These are phyloP conservation scores for Ustilago vetiveriae DNA, from an alignment of 1,284 basidiomycete genomes.

Conservation along the genomic window DNA sequence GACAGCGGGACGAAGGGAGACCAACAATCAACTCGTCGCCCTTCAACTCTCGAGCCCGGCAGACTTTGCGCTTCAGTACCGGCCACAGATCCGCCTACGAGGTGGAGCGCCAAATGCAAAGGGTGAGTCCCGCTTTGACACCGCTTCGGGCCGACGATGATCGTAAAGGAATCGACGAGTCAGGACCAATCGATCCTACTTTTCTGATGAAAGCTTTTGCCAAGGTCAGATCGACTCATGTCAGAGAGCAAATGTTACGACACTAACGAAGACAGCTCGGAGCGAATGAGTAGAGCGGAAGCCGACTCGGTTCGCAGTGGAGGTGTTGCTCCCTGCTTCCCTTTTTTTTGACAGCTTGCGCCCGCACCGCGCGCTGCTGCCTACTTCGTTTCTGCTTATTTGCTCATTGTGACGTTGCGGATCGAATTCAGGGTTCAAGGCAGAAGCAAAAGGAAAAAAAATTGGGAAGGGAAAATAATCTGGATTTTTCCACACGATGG, in stretches of 20 bases:
- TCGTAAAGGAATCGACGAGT: too few relatives aligned
- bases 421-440: too few relatives aligned
- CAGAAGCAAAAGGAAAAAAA: too few relatives aligned
- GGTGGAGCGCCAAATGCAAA: conserved; percentile 37
- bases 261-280: conserved; percentile 9
- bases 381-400: background rate
- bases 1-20: conserved; percentile 20
- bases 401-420: background rate
- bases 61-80: conserved; percentile 23
- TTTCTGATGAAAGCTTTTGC: too few relatives aligned
- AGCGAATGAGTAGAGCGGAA: conserved; percentile 4
- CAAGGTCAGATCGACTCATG: too few relatives aligned
- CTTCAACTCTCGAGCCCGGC: conserved; percentile 13
- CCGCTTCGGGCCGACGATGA: background rate
- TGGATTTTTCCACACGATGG: too few relatives aligned
- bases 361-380: too few relatives aligned
- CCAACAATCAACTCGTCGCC: conserved; percentile 11
- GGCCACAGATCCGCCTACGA: conserved; percentile 28
- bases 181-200: too few relatives aligned
- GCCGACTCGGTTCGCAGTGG: background rate
- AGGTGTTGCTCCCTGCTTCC: too few relatives aligned
- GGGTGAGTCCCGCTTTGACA: conserved; percentile 12
- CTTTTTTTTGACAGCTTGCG: conserved; percentile 4
- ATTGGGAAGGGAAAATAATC: too few relatives aligned
- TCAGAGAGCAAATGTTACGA: too few relatives aligned